Base-by-base conservation (phyloP, 345 rosid species). In the Microcos paniculata region DNA sequence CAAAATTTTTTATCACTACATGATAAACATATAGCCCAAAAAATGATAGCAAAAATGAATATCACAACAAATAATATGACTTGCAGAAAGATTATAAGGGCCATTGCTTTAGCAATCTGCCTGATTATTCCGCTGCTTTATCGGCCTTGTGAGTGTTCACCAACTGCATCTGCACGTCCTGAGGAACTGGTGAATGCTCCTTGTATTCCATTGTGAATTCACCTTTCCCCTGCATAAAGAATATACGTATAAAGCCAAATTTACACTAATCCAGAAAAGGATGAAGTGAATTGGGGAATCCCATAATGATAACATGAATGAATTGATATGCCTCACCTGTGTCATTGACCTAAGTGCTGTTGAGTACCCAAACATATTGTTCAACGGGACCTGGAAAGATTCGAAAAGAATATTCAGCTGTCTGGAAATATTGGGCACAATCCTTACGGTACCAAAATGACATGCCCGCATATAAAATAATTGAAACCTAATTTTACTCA, bases 151-250 rank as follows among this genome's bases (percentile, higher is more conserved):
- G 86, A 14, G 91, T 55, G 83, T 91, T 92, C 55, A 94, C 97
- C 70, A 96, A 83, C 72, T 91, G 97, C 82, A 76, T 71, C 68
- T 96, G 99, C 74, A 94, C 98, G 40, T 96, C 97, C 52, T 92
- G 91, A 24, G 97, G 89, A 56, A 94, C 99, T 0, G 99, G 79
- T 15, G 55, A 69, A 75, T 96, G 99, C 77, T 96, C 99, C 82
- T 94, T 94, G 90, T 96, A 96, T 80, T 96, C 99, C 99, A 96
- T 96, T 1, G 98, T 89, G 80, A 96, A 94, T 81, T 96, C 99
- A 24, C 98, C 98, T 84, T 96, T 96, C 8, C 99, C 99, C 90
- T 95, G 90, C 31, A 45, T 3, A 12, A 8, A 8, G 21, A 46
- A 31, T 1, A 19, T 66, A 75, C 76, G 38, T 72, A 45, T 1